phyloP scores from a whole-genome alignment of 1,284 basidiomycete species.

The Neolentinus lepideus region DNA sequence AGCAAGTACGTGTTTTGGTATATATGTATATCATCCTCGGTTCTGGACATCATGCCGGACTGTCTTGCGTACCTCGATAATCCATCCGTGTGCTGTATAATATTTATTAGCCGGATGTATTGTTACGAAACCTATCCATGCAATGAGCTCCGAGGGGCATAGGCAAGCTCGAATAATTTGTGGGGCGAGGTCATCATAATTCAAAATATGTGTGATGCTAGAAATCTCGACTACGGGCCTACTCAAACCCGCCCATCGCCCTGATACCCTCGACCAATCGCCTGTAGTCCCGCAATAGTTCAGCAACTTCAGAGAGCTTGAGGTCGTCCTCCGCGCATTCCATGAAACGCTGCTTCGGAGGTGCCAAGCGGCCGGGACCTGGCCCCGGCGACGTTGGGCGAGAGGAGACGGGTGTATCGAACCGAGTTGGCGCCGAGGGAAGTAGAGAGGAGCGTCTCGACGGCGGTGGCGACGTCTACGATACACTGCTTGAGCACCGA shows the following conservation, averaged over 20 bases:
- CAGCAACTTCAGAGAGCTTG: slow-evolving; percentile 65
- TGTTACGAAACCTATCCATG: too few relatives aligned
- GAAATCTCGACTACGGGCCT: slow-evolving; percentile 11
- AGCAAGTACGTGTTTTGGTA: not conserved
- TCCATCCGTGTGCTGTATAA: not conserved
- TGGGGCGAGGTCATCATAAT: not conserved
- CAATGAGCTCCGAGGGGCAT: not conserved
- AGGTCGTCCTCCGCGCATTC: slow-evolving; percentile 68
- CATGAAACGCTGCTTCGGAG: slow-evolving; percentile 61
- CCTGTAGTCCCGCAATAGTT: slow-evolving; percentile 71
- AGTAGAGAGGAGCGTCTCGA: slow-evolving; percentile 42
- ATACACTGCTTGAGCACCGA: not conserved
- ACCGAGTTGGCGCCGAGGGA: slow-evolving; percentile 18
- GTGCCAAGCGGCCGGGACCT: slow-evolving; percentile 29
- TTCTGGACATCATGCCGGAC: too few relatives aligned
- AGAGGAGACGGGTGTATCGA: slow-evolving; percentile 38
- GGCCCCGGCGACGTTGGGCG: slow-evolving; percentile 33
- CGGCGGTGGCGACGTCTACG: slow-evolving; percentile 33
- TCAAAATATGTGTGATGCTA: not conserved
- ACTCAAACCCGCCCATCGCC: slow-evolving; percentile 31
- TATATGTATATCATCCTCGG: too few relatives aligned
- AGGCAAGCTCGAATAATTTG: too few relatives aligned
- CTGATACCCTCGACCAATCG: slow-evolving; percentile 42
- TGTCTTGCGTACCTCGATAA: too few relatives aligned
- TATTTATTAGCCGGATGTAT: too few relatives aligned